phyloP scores from a whole-genome alignment of 2,329 filamentous ascomycete species.

The Trichoderma aggressivum region DNA sequence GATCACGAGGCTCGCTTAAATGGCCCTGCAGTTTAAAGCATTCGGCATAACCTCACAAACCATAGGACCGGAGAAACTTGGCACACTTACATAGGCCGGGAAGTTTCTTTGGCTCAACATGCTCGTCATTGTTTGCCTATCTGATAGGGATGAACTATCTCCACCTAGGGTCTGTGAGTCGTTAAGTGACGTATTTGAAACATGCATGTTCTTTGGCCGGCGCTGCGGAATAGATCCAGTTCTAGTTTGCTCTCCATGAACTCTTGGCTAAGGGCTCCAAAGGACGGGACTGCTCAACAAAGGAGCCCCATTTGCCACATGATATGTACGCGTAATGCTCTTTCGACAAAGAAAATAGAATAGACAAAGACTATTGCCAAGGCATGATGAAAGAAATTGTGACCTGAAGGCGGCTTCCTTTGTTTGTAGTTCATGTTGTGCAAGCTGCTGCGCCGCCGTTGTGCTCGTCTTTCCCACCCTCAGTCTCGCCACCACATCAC shows the following conservation, averaged over 20 bases:
- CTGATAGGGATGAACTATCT: neutral
- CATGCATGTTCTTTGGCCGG: neutral
- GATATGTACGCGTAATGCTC: neutral
- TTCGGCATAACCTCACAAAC: neutral
- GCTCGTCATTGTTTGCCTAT: neutral
- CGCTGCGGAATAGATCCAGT: neutral
- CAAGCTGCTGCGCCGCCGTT: neutral
- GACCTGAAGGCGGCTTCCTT: neutral
- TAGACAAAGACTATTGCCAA: too few relatives aligned
- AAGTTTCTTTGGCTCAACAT: neutral
- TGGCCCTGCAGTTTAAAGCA: neutral
- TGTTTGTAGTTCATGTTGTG: neutral
- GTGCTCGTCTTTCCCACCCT: neutral
- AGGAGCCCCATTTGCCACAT: neutral
- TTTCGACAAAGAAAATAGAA: neutral
- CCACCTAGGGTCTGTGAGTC: neutral
- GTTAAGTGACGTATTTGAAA: neutral
- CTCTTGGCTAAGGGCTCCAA: neutral
- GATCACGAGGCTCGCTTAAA: neutral
- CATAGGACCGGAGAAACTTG: neutral
- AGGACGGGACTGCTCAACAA: neutral
- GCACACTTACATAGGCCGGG: neutral
- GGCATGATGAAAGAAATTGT: neutral
- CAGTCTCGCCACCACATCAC: neutral
- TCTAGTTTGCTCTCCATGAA: neutral